Conservation (phyloP, 352 stramenopile genomes). For the Phytopythium mirpurense region DNA sequence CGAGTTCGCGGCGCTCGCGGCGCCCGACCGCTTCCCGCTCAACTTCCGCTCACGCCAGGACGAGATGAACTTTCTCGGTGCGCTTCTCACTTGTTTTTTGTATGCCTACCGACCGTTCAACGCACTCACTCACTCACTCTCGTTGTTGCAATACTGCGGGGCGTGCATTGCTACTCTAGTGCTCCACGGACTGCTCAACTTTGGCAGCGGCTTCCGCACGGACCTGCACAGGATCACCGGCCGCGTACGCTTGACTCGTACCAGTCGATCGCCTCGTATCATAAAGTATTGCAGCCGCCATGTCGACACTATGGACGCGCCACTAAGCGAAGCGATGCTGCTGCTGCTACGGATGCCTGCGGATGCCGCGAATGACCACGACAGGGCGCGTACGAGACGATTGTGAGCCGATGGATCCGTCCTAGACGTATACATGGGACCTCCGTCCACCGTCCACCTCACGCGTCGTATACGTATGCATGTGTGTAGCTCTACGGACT, state of each 20-base stretch:
- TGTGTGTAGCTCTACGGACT: conserved; percentile 60
- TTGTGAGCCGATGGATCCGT: conserved; percentile 21
- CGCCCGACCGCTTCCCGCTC: conserved; percentile 60
- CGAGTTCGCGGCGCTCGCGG: conserved; percentile 43
- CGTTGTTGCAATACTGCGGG: too few species aligned
- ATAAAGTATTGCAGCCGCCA: too few species aligned
- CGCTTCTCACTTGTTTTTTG: conserved; percentile 4
- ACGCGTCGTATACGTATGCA: background rate
- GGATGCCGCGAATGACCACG: too few species aligned
- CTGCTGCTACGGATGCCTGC: too few species aligned
- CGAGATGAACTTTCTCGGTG: conserved; percentile 77
- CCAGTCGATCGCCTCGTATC: too few species aligned
- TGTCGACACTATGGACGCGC: too few species aligned
- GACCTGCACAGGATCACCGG: conserved; percentile 70
- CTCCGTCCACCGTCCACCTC: too few species aligned
- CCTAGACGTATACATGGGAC: background rate
- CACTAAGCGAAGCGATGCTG: too few species aligned
- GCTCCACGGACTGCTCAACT: conserved; percentile 69
- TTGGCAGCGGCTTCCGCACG: conserved; percentile 76
- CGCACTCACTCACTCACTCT: too few species aligned
- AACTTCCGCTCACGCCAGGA: conserved; percentile 69
- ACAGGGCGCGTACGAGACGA: conserved; percentile 69
- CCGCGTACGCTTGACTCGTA: conserved; percentile 28
- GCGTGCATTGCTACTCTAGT: too few species aligned
- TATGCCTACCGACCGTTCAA: too few species aligned